phyloP scores from a whole-genome alignment of 768 basidiomycete genomes.

The Tulasnella sp. region DNA sequence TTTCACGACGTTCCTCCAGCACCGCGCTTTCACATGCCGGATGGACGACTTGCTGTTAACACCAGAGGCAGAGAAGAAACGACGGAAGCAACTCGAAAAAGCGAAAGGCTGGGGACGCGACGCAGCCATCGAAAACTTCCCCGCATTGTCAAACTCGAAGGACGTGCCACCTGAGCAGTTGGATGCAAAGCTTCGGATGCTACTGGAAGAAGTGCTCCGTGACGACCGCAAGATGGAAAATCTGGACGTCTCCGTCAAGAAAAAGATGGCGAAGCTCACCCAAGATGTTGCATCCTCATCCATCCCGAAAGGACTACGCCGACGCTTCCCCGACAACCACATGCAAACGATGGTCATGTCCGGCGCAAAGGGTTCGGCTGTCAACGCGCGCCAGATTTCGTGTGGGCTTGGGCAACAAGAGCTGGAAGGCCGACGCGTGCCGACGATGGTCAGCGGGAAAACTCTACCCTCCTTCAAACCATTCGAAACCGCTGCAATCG shows the following conservation, averaged over 20 bases:
- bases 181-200: slow-evolving; percentile 38
- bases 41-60: slow-evolving; percentile 97
- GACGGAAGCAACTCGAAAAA: slow-evolving; percentile 52
- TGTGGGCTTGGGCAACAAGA: slow-evolving; percentile 96
- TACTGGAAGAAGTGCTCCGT: slow-evolving; percentile 83
- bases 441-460: slow-evolving; percentile 98
- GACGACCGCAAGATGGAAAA: slow-evolving; percentile 98
- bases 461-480: slow-evolving; percentile 93
- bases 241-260: slow-evolving; percentile 84
- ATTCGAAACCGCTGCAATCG: slow-evolving; percentile 96
- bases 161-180: slow-evolving; percentile 23
- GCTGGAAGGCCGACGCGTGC: slow-evolving; percentile 94
- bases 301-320: slow-evolving; percentile 74
- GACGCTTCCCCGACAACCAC: slow-evolving; percentile 94
- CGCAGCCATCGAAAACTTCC: slow-evolving; percentile 84
- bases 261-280: slow-evolving; percentile 70
- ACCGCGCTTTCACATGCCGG: slow-evolving; percentile 93
- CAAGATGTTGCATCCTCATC: slow-evolving; percentile 80
- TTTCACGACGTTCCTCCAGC: slow-evolving; percentile 94
- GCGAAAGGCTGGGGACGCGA: slow-evolving; percentile 67
- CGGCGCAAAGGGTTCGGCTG: slow-evolving; percentile 94
- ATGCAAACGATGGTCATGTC: slow-evolving; percentile 99
- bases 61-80: slow-evolving; percentile 56
- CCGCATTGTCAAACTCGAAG: slow-evolving; percentile 54
- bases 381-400: slow-evolving; percentile 97